Conservation (phyloP, 441 rosid species). For the Corymbia citriodora region DNA sequence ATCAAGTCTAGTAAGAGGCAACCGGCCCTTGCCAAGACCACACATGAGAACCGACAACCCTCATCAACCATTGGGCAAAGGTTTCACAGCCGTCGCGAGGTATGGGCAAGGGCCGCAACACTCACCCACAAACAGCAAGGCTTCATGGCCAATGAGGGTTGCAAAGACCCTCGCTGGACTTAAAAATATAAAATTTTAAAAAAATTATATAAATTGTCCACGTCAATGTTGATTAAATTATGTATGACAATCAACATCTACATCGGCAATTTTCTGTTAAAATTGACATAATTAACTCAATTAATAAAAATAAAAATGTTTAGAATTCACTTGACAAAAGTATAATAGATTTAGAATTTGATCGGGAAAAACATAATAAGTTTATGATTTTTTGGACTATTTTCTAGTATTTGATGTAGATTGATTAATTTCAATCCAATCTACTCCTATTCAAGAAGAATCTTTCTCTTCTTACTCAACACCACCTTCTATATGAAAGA, state of each 20-base stretch:
- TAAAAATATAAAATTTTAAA: too few relatives aligned
- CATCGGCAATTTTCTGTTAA: fast-evolving
- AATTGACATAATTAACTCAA: not conserved
- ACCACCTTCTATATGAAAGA: not conserved
- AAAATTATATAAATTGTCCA: too few relatives aligned
- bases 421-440: not conserved
- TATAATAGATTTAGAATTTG: too few relatives aligned
- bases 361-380: fast-evolving
- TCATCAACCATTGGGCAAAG: too few relatives aligned
- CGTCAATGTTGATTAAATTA: fast-evolving
- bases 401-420: not conserved
- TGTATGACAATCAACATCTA: fast-evolving
- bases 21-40: fast-evolving
- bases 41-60: too few relatives aligned
- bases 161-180: fast-evolving
- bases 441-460: not conserved
- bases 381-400: not conserved
- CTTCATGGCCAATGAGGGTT: not conserved
- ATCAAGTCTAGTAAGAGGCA: not conserved
- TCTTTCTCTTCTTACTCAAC: not conserved
- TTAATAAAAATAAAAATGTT: too few relatives aligned
- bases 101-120: too few relatives aligned
- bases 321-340: too few relatives aligned
- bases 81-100: too few relatives aligned
- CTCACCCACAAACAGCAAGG: too few relatives aligned